These are phyloP conservation scores for Penicillium sp. DNA, from an alignment of 2,329 filamentous ascomycete species.

Conservation along the genomic window DNA sequence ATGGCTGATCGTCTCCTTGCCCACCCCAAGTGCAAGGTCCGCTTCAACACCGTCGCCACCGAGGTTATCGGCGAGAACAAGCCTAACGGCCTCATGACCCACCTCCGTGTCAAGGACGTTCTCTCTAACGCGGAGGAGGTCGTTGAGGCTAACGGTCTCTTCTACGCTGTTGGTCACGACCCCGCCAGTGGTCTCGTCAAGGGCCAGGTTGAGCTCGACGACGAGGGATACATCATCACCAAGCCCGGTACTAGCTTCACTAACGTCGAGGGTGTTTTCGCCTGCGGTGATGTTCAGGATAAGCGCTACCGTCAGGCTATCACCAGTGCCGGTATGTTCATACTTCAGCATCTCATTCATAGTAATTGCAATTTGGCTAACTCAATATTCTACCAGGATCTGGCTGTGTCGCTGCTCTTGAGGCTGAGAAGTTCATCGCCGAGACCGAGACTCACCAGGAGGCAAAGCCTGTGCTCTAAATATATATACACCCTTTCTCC, in stretches of 20 bases:
- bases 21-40: slow-evolving; percentile 83
- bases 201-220: slow-evolving; percentile 77
- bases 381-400: slow-evolving; percentile 51
- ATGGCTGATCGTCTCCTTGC: slow-evolving; percentile 78
- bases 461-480: slow-evolving; percentile 47
- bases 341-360: slow-evolving; percentile 29
- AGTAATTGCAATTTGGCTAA: slow-evolving; percentile 12
- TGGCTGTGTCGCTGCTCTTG: slow-evolving; percentile 88
- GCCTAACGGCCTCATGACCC: slow-evolving; percentile 69
- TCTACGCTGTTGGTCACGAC: slow-evolving; percentile 96
- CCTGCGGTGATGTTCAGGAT: slow-evolving; percentile 94
- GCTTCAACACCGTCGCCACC: slow-evolving; percentile 70
- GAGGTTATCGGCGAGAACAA: slow-evolving; percentile 79
- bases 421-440: slow-evolving; percentile 85
- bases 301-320: slow-evolving; percentile 97
- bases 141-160: slow-evolving; percentile 83
- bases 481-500: background rate
- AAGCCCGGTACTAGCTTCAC: slow-evolving; percentile 81
- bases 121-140: slow-evolving; percentile 67
- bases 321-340: slow-evolving; percentile 77
- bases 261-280: slow-evolving; percentile 84
- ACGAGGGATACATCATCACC: slow-evolving; percentile 84
- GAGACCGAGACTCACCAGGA: slow-evolving; percentile 55
- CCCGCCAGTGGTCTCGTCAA: slow-evolving; percentile 86
- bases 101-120: slow-evolving; percentile 73